Base-by-base conservation (phyloP, 1,139 yeast species). In the Entelexis paramagnoliae region DNA sequence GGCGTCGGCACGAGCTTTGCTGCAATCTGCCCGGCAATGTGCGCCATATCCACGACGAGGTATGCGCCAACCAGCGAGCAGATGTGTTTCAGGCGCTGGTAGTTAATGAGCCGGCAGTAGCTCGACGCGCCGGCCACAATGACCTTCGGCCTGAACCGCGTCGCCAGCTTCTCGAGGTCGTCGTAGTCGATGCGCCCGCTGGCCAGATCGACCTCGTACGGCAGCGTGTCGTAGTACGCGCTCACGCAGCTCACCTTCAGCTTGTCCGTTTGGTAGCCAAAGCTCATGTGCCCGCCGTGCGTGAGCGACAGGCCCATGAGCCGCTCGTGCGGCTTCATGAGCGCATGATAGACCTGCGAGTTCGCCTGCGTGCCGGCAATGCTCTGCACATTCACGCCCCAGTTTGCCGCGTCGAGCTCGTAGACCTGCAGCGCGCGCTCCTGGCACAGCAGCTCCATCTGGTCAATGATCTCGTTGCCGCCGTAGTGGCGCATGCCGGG, bases 71-170 rank as follows among this genome's bases (percentile, higher is more conserved):
- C 95, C 65, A 81, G 81, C 72, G 87, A 95, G 58, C 97, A 96
- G 62, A 91, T 89, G 70, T 82, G 85, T 68, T 95, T 80, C 93
- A 91, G 85, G 72, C 88, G 83, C 72, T 83, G 81, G 78, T 88
- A 91, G 72, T 91, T 96, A 64, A 91, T 85, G 65, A 85, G 76
- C 72, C 97, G 82, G 70, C 95, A 85, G 76, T 91, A 91, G 57
- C 97, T 96, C 58, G 96, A 86, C 58, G 97, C 88, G 71, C 98
- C 98, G 52, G 98, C 97, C 60, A 91, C 96, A 60, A 91, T 75
- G 54, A 88, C 83, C 75, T 89, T 89, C 63, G 98, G 98, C 72
- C 97, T 81, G 78, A 79, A 91, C 66, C 91, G 74, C 54, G 79
- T 68, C 44, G 96, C 96, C 59, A 89, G 85, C 70, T 84, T 79